These are phyloP conservation scores for Hypericum perforatum DNA, from an alignment of 345 rosid species.

Conservation along the genomic window DNA sequence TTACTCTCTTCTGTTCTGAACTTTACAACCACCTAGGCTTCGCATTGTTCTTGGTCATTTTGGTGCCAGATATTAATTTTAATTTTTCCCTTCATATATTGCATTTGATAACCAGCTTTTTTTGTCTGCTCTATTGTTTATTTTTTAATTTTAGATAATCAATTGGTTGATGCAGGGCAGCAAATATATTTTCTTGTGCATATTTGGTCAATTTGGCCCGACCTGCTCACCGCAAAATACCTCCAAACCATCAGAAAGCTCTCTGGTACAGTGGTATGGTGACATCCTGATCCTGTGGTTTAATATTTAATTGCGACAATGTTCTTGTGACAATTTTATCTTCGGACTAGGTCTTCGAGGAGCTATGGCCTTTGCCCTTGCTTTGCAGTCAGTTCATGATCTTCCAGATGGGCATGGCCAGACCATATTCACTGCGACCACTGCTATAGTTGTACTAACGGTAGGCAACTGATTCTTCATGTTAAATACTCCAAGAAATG, in stretches of 20 bases:
- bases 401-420: constrained; percentile 99
- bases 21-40: background rate
- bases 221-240: constrained; percentile 70
- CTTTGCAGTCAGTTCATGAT: constrained; percentile 93
- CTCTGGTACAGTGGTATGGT: constrained; percentile 98
- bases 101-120: background rate
- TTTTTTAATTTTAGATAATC: constrained; percentile 21
- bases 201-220: constrained; percentile 84
- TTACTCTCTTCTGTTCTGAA: background rate
- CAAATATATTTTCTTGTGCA: constrained; percentile 85
- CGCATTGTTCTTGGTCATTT: background rate
- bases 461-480: constrained; percentile 28
- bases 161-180: constrained; percentile 54
- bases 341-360: constrained; percentile 71
- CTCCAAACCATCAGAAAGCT: constrained; percentile 87
- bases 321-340: constrained; percentile 16
- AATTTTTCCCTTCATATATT: no score
- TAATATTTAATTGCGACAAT: constrained; percentile 19
- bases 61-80: background rate
- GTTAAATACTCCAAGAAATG: background rate
- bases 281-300: constrained; percentile 75
- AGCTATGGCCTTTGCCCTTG: constrained; percentile 99
- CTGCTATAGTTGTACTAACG: constrained; percentile 93
- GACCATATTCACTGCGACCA: constrained; percentile 94
- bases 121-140: constrained; percentile 2